Evolutionary conservation across 441 rosid species (phyloP).

Genomic region (Corymbia citriodora): DNA sequence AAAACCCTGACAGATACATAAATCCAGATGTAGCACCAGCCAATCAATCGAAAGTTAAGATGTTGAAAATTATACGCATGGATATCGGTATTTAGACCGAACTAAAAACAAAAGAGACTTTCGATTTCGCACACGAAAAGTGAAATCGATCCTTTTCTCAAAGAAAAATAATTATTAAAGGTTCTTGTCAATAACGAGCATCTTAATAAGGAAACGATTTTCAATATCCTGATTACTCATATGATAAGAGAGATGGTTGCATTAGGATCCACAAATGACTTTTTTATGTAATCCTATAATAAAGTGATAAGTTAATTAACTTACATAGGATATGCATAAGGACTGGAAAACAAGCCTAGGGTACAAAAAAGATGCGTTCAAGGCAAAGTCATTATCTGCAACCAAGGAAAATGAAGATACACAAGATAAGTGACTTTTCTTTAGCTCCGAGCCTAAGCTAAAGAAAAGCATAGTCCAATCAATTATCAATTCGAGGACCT

Average conservation of each 20-base stretch:
- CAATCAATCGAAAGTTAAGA: background rate
- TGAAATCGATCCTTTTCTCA: background rate
- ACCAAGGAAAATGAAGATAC: background rate
- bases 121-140: background rate
- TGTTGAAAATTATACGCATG: background rate
- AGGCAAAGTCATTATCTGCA: background rate
- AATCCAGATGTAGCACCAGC: background rate
- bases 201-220: background rate
- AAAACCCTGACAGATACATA: background rate
- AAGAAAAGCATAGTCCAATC: background rate
- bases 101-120: background rate
- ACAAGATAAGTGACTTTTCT: background rate
- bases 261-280: background rate
- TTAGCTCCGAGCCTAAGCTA: background rate
- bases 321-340: background rate
- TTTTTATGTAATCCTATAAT: background rate
- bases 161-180: background rate
- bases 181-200: background rate
- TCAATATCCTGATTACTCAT: background rate
- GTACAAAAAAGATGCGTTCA: background rate
- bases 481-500: background rate
- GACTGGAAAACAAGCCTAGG: background rate
- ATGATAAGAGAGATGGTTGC: background rate
- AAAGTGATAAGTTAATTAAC: background rate
- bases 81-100: background rate